These are phyloP conservation scores for Pelargonium nanum DNA, from an alignment of 345 rosid species.

Conservation along the genomic window DNA sequence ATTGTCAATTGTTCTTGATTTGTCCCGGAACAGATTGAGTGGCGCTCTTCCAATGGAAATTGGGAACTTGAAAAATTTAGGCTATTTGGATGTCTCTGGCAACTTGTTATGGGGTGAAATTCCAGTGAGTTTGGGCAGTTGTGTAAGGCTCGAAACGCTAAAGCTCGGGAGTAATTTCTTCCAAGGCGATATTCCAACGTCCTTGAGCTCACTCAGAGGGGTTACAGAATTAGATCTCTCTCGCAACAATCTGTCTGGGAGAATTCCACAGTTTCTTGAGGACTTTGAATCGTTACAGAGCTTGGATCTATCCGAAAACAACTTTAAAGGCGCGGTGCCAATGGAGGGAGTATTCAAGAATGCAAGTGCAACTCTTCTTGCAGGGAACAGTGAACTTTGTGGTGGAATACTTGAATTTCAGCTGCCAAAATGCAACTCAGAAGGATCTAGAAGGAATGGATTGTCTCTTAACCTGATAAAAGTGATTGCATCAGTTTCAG, in stretches of 20 bases:
- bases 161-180: constrained; percentile 7
- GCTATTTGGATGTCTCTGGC: constrained; percentile 1
- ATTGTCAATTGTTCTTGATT: not conserved
- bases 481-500: too few species aligned
- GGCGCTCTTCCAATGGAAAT: constrained; percentile 4
- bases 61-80: constrained; percentile 4
- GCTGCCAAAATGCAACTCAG: constrained; percentile 6
- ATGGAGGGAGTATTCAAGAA: constrained; percentile 11
- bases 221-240: constrained; percentile 15
- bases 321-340: constrained; percentile 14
- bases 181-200: constrained; percentile 13
- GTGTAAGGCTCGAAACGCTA: constrained; percentile 9
- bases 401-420: constrained; percentile 5
- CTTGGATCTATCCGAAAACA: constrained; percentile 13
- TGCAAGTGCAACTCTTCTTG: constrained; percentile 6
- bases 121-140: constrained; percentile 8
- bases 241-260: constrained; percentile 8
- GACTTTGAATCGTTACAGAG: constrained; percentile 1
- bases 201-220: constrained; percentile 4
- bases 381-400: constrained; percentile 6
- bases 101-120: constrained; percentile 12
- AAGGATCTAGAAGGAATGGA: not conserved
- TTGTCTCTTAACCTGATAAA: too few species aligned
- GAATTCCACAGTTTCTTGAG: constrained; percentile 9
- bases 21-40: constrained; percentile 10